Percentiles rank a stretch among this genome's conserved stretches.
Evolutionary conservation across 2,329 filamentous ascomycete species (phyloP).

Genomic region (Acrocalymma vagum): DNA sequence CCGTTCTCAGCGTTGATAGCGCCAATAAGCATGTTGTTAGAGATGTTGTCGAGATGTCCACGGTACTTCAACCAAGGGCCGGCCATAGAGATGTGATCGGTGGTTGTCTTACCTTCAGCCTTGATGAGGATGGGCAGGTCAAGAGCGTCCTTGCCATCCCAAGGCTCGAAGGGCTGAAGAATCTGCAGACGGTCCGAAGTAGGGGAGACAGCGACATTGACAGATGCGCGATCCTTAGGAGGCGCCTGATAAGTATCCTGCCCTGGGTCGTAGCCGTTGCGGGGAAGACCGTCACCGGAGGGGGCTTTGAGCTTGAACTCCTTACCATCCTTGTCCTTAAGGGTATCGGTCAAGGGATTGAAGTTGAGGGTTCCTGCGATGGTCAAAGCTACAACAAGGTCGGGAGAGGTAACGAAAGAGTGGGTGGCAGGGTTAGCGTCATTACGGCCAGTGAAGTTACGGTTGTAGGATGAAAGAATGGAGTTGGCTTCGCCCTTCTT

Average conservation of each 20-base stretch:
- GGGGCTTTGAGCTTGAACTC: conserved; percentile 89
- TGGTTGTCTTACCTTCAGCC: conserved; percentile 94
- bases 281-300: conserved; percentile 81
- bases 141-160: conserved; percentile 89
- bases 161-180: conserved; percentile 82
- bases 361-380: conserved; percentile 88
- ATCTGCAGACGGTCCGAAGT: conserved; percentile 94
- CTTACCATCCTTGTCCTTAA: conserved; percentile 96
- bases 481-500: conserved; percentile 97
- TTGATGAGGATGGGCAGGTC: conserved; percentile 96
- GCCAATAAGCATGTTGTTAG: conserved; percentile 99
- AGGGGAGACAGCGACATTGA: conserved; percentile 85
- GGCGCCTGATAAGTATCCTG: conserved; percentile 96
- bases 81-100: conserved; percentile 97
- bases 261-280: conserved; percentile 86
- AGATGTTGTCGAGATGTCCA: conserved; percentile 99
- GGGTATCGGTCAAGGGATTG: conserved; percentile 90
- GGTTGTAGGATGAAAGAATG: conserved; percentile 99
- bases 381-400: conserved; percentile 86
- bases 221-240: conserved; percentile 75
- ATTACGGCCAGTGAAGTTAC: conserved; percentile 99
- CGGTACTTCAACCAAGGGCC: conserved; percentile 98
- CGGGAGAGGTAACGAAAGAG: conserved; percentile 90
- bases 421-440: conserved; percentile 95
- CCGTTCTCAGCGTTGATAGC: conserved; percentile 95